A percentile compares a stretch with the other conserved stretches of the same genome.
Conservation (phyloP, 306 rosid species). For the Argentina anserina region DNA sequence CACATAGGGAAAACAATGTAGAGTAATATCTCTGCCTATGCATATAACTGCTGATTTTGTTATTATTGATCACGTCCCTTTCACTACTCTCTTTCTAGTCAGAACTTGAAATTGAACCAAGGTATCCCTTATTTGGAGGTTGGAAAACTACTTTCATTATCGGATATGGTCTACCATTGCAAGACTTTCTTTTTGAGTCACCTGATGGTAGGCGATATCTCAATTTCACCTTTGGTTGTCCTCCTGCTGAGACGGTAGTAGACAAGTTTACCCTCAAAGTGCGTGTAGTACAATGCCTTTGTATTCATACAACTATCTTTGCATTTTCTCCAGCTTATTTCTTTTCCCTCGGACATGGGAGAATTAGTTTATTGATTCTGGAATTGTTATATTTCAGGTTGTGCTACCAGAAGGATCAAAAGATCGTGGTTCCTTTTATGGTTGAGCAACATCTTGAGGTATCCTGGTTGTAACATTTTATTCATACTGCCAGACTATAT, state of each 20-base stretch:
- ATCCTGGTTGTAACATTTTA: slow-evolving; percentile 16
- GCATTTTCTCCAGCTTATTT: slow-evolving; percentile 13
- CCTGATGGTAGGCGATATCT: slow-evolving; percentile 89
- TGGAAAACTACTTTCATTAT: slow-evolving; percentile 91
- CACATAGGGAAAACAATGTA: neutral
- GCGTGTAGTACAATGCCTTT: slow-evolving; percentile 31
- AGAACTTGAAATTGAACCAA: slow-evolving; percentile 92
- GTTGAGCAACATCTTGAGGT: slow-evolving; percentile 85
- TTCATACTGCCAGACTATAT: neutral
- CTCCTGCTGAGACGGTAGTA: slow-evolving; percentile 72
- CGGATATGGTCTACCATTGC: slow-evolving; percentile 87
- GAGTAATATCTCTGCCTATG: neutral
- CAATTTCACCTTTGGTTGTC: slow-evolving; percentile 93
- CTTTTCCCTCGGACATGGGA: slow-evolving; percentile 16
- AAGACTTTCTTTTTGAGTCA: slow-evolving; percentile 92
- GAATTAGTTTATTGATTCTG: slow-evolving; percentile 13
- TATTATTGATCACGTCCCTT: slow-evolving; percentile 1
- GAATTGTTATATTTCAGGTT: slow-evolving; percentile 49
- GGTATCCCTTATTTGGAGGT: slow-evolving; percentile 97
- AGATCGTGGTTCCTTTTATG: slow-evolving; percentile 68
- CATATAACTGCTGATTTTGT: slow-evolving; percentile 8
- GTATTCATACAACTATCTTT: slow-evolving; percentile 13
- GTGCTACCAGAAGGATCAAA: slow-evolving; percentile 94
- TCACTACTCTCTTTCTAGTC: slow-evolving; percentile 60
- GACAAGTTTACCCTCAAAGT: slow-evolving; percentile 82